Evolutionary conservation across 306 rosid genomes (phyloP), one percentile per base, ranked within the genome.

Genomic region (Cicer cuneatum): DNA sequence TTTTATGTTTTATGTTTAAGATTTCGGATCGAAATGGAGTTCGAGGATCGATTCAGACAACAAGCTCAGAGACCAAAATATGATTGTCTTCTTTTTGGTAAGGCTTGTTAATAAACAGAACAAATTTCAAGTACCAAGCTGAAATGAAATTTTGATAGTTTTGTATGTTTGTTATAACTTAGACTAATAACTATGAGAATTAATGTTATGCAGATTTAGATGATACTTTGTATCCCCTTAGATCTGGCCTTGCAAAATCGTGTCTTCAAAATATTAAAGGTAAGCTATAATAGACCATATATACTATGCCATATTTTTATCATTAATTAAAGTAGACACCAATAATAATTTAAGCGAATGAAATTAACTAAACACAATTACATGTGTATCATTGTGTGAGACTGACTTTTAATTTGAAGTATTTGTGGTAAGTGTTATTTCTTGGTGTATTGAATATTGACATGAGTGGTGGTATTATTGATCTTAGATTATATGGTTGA

Each of bases 61-160:
- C 92, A 86, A 37, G 85, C 83, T 74, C 89, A 85, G 78, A 91
- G 91, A 72, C 81, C 89, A 52, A 92, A 89, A 86, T 90, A 83
- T 74, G 99, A 95, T 10, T 95, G 98, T 67, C 97, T 95, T 78
- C 90, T 95, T 1, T 95, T 95, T 84, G 98, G 99, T 95, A 85
- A 82, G 87, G 68, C 73, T 63, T 71, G 46, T 43, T 43, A 35
- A 38, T 49, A 29, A 49, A 33, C 4, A 8, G 4, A 15, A 45
- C 7, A 66, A 46, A 12, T 62, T 69, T 77, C 14, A 24, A 2
- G 24, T 49, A 8, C 43, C 53, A 72, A 66, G 72, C 57, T 73
- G 14, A 71, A 77, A 35, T 35, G 47, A 5, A n/a, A n/a, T n/a
- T 5, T n/a, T n/a, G 29, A 24, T 24, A 10, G 15, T 59, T 60